These are phyloP conservation scores for Calvatia gigantea DNA, from an alignment of 768 basidiomycete species.

Conservation along the genomic window DNA sequence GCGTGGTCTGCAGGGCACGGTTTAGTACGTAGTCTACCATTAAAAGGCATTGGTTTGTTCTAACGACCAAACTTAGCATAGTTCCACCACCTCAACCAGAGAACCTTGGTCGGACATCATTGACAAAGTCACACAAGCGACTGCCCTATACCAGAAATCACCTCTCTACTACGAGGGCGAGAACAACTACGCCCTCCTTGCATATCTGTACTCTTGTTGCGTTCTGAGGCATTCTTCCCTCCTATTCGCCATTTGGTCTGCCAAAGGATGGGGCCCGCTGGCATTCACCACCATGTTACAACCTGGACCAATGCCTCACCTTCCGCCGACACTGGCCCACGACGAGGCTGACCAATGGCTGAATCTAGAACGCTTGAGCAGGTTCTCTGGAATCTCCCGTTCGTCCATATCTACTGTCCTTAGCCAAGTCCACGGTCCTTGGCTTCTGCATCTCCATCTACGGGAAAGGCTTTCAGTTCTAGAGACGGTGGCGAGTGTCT, in stretches of 20 bases:
- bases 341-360: conserved; percentile 42
- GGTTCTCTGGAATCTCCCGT: conserved; percentile 67
- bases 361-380: conserved; percentile 61
- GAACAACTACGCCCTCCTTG: conserved; percentile 56
- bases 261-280: conserved; percentile 84
- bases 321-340: conserved; percentile 55
- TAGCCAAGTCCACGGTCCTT: conserved; percentile 82
- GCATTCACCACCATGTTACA: conserved; percentile 76
- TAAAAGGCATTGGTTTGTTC: neutral
- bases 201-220: conserved; percentile 64
- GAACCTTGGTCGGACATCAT: conserved; percentile 76
- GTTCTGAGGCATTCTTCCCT: conserved; percentile 73
- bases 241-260: conserved; percentile 76
- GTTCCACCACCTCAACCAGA: conserved; percentile 44
- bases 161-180: conserved; percentile 52
- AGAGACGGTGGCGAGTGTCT: conserved; percentile 70
- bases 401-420: conserved; percentile 61
- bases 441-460: conserved; percentile 76
- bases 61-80: conserved; percentile 40
- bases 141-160: conserved; percentile 54
- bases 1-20: conserved; percentile 80
- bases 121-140: conserved; percentile 71
- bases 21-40: conserved; percentile 46
- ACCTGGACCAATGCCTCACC: conserved; percentile 53
- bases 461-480: conserved; percentile 72